These are phyloP conservation scores for Blastobotrys robertii DNA, from an alignment of 805 yeast genomes.

Conservation along the genomic window DNA sequence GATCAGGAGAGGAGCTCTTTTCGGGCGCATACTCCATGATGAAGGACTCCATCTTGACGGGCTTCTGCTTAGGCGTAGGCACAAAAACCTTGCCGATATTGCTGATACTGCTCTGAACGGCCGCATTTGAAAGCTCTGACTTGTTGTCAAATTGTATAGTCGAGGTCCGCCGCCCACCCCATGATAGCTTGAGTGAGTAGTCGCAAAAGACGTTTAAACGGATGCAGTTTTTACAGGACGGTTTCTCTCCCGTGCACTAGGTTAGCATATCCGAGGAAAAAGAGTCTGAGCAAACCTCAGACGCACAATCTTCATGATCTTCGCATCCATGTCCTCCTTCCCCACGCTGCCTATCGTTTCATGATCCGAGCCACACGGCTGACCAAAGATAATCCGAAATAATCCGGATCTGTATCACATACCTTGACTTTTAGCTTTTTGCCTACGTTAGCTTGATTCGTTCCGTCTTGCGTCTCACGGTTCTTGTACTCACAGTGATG, in stretches of 20 bases:
- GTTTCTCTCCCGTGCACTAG: constrained; percentile 63
- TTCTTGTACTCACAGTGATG: constrained; percentile 21
- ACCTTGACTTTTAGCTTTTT: constrained; percentile 17
- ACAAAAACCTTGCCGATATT: constrained; percentile 7
- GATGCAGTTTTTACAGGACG: constrained; percentile 48
- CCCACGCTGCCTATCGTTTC: not conserved
- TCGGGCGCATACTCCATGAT: constrained; percentile 5
- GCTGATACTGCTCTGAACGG: constrained; percentile 7
- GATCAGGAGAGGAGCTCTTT: not conserved
- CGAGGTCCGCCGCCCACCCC: constrained; percentile 56
- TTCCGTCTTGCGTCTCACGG: too few species aligned
- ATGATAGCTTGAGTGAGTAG: constrained; percentile 50
- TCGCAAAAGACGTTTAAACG: constrained; percentile 44
- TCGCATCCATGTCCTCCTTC: not conserved
- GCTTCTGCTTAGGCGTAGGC: constrained; percentile 16
- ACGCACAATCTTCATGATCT: not conserved
- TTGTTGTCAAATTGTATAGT: constrained; percentile 38
- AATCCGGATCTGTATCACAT: not conserved
- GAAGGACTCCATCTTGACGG: constrained; percentile 10
- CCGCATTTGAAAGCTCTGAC: constrained; percentile 3
- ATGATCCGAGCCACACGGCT: not conserved
- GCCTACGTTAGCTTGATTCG: constrained; percentile 8
- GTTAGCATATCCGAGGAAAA: constrained; percentile 14
- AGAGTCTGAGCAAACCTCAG: too few species aligned
- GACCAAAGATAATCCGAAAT: not conserved